Base-by-base conservation (phyloP, 1,139 yeast genomes). In the Hemisphaericaspora xylanilytica region DNA sequence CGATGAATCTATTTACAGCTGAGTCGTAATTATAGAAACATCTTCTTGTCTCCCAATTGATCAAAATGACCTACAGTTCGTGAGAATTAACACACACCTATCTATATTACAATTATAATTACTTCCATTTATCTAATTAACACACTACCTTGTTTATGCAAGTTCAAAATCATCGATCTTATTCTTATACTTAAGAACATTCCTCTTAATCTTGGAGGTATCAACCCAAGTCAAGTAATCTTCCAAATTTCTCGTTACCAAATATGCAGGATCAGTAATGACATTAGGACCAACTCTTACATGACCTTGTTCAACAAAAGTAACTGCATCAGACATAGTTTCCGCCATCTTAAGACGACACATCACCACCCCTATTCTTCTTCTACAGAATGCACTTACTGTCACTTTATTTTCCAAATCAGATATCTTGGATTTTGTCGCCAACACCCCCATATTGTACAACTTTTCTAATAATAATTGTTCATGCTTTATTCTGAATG, bases 211-310 rank as follows among this genome's bases (percentile, higher is more conserved):
- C 81, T 92, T 94, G 48, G 95, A 85, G 35, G 81, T 75, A 56
- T 94, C 97, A 14, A 87, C 95, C 99, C 99, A 94, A 1, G 98
- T 94, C 53, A 94, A 76, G 61, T 88, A 92, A 63, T 94, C 99
- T 59, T 94, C 98, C 83, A 92, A 75, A 52, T 82, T 88, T 57
- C 94, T 74, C 8, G 97, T 90, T 3, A 94, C 95, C 52, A 94
- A 70, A 59, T 84, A 92, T 0, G 98, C 97, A 3, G 98, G 95
- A 59, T 94, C 98, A 0, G 96, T 89, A 35, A 94, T 81, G 25
- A 92, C 85, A 55, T 89, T 87, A 8, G 97, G 98, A 0, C 99
- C 99, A 9, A 94, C 96, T 50, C 98, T 76, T 3, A 94, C 96
- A 56, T 94, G 97, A 3, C 99, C 99, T 61, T 92, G 97, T 57